A percentile compares a stretch with the other conserved stretches of the same genome.
Conservation (phyloP, 2,329 filamentous ascomycete genomes). For the Elsinoe ampelina region DNA sequence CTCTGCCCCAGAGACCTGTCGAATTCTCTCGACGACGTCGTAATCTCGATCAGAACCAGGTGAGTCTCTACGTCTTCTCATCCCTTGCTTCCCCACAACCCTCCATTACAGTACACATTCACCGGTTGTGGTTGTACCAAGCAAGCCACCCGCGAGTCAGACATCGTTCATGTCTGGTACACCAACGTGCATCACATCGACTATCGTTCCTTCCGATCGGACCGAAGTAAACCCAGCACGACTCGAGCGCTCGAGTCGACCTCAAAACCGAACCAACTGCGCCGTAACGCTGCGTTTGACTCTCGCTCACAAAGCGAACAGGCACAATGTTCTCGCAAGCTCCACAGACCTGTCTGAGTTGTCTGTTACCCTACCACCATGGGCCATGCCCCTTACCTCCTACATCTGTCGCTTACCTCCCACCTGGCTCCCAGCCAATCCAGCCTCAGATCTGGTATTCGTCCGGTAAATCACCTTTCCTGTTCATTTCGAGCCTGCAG, state of each 20-base stretch:
- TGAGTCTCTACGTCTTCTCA: background rate
- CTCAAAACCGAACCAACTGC: background rate
- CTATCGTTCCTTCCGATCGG: background rate
- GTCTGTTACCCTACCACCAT: background rate
- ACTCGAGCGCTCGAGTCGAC: background rate
- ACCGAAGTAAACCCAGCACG: background rate
- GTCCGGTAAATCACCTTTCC: background rate
- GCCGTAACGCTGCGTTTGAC: background rate
- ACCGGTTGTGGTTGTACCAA: background rate
- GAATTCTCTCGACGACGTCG: no score
- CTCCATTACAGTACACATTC: background rate
- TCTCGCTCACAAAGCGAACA: background rate
- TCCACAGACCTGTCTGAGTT: background rate
- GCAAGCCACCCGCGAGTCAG: background rate
- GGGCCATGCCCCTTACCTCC: background rate
- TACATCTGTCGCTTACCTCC: background rate
- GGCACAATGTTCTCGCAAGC: no score
- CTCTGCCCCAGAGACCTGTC: no score
- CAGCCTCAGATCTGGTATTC: background rate
- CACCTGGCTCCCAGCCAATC: background rate
- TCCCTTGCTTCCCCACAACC: background rate
- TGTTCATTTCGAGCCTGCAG: background rate
- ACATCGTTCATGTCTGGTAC: background rate
- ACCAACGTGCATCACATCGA: background rate
- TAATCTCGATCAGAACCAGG: no score